phyloP scores from a whole-genome alignment of 371 early-diverging fungal genomes.

The Circinella minor region DNA sequence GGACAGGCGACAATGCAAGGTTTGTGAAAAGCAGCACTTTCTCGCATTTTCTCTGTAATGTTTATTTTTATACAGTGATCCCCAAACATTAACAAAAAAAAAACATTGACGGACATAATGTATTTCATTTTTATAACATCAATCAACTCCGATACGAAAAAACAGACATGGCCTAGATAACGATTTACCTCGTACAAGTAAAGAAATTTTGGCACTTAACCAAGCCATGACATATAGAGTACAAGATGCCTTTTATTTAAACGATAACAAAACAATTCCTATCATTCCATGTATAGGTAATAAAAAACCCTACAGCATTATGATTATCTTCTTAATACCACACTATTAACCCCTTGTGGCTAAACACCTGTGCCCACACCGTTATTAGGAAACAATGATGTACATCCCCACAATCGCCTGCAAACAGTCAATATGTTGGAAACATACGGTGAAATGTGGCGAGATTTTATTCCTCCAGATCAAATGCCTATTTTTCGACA shows the following conservation, averaged over 20 bases:
- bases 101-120: too few species aligned
- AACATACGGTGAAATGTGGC: conserved; percentile 58
- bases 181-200: conserved; percentile 56
- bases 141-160: conserved; percentile 6
- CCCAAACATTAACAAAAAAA: too few species aligned
- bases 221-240: conserved; percentile 23
- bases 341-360: too few species aligned
- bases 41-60: not conserved
- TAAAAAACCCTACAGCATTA: not conserved
- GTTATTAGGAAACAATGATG: conserved; percentile 77
- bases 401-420: conserved; percentile 69
- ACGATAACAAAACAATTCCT: conserved; percentile 31
- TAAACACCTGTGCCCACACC: too few species aligned
- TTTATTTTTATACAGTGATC: not conserved
- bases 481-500: conserved; percentile 61
- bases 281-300: conserved; percentile 56
- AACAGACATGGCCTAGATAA: conserved; percentile 71
- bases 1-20: conserved; percentile 82
- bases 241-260: conserved; percentile 20
- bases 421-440: conserved; percentile 6
- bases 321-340: not conserved
- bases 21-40: conserved; percentile 9
- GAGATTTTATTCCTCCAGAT: conserved; percentile 55
- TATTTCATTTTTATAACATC: too few species aligned
- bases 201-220: conserved; percentile 60